phyloP scores from a whole-genome alignment of 2,329 filamentous ascomycete species.

The Aspergillus thermomutatus region DNA sequence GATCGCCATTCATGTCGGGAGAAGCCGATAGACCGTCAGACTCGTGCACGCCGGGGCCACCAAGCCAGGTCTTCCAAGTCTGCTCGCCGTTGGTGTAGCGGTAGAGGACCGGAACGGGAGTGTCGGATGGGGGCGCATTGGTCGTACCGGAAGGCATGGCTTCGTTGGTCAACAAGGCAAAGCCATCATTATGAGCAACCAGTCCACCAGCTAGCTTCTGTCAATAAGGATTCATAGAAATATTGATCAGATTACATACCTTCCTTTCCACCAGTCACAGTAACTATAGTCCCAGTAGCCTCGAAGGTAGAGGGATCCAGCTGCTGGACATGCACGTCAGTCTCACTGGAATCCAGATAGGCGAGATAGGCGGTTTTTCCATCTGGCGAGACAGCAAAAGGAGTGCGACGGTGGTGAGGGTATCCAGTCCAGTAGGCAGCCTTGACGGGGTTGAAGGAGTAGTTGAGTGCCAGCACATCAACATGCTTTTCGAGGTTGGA shows the following conservation, averaged over 20 bases:
- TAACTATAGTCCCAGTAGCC: constrained; percentile 51
- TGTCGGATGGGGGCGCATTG: constrained; percentile 46
- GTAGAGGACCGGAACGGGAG: constrained; percentile 57
- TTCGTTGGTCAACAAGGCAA: constrained; percentile 61
- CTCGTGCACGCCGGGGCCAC: constrained; percentile 53
- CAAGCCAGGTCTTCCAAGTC: constrained; percentile 58
- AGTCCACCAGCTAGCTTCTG: constrained; percentile 51
- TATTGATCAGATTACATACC: constrained; percentile 15
- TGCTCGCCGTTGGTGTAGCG: constrained; percentile 55
- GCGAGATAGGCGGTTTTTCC: constrained; percentile 59
- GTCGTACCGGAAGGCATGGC: constrained; percentile 49
- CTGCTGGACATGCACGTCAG: constrained; percentile 56
- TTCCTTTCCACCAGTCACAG: constrained; percentile 55
- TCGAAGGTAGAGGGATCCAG: constrained; percentile 55
- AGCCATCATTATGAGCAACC: constrained; percentile 61
- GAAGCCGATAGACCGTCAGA: constrained; percentile 48
- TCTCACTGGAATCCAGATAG: constrained; percentile 56
- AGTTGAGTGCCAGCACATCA: constrained; percentile 47
- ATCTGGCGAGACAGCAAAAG: constrained; percentile 60
- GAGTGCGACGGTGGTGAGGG: constrained; percentile 60
- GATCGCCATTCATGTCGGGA: constrained; percentile 61
- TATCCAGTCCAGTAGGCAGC: constrained; percentile 60
- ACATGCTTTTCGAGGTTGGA: constrained; percentile 38
- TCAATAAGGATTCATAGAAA: not conserved
- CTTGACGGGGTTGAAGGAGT: constrained; percentile 56